Base-by-base conservation (phyloP, 352 stramenopile genomes). In the Globisporangium middletonii region DNA sequence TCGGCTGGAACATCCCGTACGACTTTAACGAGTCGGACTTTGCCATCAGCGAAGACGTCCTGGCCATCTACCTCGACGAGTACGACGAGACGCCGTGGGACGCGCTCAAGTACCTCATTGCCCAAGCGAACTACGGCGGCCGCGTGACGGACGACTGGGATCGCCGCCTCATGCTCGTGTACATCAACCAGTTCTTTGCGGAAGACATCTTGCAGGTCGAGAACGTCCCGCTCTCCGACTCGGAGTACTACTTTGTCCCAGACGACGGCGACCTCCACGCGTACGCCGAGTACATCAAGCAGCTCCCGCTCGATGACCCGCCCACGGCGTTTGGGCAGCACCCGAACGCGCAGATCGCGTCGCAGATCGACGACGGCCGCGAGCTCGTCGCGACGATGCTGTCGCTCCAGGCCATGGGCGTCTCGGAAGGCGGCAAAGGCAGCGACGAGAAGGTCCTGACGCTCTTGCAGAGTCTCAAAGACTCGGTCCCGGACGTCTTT, bases 11-110 rank as follows among this genome's bases (percentile, higher is more conserved):
- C 67, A 97, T 98, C 26, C 95, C 94, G 23, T 99, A 98, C 75
- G 95, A 98, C 53, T 98, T 98, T 55, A 98, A 99, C 65, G 94
- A 98, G 61, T 94, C 88, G 4, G 95, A 98, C 72, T 98, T 98
- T 73, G 79, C 86, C 16, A 98, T 98, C 63, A 98, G 89, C 56
- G 91, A 98, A 54, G 93, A 98, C 60, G 88, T 98, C 28, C 68
- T 98, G 33, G 90, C 92, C 12, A 97, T 98, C 42, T 98, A 98
- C 67, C 70, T 98, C 19, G 83, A 95, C 55, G 80, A 94, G 63
- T 96, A 97, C 63, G 88, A 94, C 38, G 89, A 97, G 35, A 97
- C 88, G 4, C 90, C 89, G 11, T 97, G 89, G 89, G 88, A 96
- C 43, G 94, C 95, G 8, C 89, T 98, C 41, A 94, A 96, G 60